Conservation (phyloP, 768 basidiomycete genomes). For the Hygrophoropsis aurantiaca region DNA sequence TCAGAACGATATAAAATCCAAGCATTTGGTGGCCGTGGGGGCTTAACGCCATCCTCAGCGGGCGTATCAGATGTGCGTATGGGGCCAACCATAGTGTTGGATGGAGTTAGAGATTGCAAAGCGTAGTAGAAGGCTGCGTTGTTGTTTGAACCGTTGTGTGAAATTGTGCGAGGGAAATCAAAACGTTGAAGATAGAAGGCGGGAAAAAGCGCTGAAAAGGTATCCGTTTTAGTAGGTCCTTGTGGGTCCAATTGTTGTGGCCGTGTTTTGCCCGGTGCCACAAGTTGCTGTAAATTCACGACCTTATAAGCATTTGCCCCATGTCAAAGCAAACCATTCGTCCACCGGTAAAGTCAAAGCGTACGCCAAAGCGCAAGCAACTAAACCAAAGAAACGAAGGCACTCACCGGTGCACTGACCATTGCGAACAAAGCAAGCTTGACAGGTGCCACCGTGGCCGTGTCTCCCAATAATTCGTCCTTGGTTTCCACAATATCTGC, state of each 20-base stretch:
- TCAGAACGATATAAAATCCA: slow-evolving; percentile 82
- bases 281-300: no score
- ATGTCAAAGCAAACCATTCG: no score
- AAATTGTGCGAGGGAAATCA: slow-evolving; percentile 13
- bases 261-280: slow-evolving; percentile 18
- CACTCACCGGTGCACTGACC: no score
- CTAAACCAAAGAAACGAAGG: no score
- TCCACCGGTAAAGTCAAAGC: not conserved
- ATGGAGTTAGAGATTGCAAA: slow-evolving; percentile 4
- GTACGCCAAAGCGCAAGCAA: not conserved
- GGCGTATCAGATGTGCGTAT: slow-evolving; percentile 4
- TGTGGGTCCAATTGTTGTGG: slow-evolving; percentile 36
- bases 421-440: no score
- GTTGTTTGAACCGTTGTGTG: slow-evolving; percentile 5
- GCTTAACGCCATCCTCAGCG: slow-evolving; percentile 24
- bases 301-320: not conserved
- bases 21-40: slow-evolving; percentile 74
- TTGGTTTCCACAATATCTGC: no score
- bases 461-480: no score
- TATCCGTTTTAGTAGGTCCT: slow-evolving; percentile 33
- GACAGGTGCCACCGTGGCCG: no score
- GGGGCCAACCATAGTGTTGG: slow-evolving; percentile 22
- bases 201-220: slow-evolving; percentile 19
- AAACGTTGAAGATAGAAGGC: slow-evolving; percentile 24
- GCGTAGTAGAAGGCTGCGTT: slow-evolving; percentile 9